Base-by-base conservation (phyloP, 2,329 filamentous ascomycete genomes). In the Sclerotinia borealis region DNA sequence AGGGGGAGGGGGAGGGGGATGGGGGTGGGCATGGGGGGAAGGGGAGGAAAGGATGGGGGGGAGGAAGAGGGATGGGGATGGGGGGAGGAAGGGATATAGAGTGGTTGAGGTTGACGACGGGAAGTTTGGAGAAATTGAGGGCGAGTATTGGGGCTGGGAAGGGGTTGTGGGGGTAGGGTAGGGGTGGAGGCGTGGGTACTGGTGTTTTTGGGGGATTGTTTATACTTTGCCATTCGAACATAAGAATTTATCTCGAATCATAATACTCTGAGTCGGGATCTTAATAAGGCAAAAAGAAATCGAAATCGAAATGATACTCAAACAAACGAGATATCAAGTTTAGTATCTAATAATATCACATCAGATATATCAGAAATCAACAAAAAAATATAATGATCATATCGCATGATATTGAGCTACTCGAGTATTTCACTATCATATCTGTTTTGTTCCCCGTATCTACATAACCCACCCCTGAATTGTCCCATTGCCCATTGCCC, bases 71-170 rank as follows among this genome's bases (percentile, higher is more conserved):
- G 17, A 19, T 22, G n/a, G 22, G 11, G 29, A 27, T 15, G 49
- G 22, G 11, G n/a, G 29, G 7, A 34, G 34, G 25, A 41, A 62
- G 31, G 50, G 36, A 31, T 3, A 7, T 11, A 0, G 61, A 56
- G 1, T 56, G 51, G 60, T 31, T 58, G 27, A 41, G 43, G 4
- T 59, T 58, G 52, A 59, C 51, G 3, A 17, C 17, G 15, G 34
- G 29, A 10, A 59, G 61, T 34, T 49, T 56, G 61, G 52, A 50
- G 3, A 63, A 58, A 11, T 34, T 56, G 52, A 39, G 52, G 45
- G 27, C 9, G 25, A 48, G 50, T 43, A 51, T 47, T 37, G 45
- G 39, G 13, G 4, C n/a, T 13, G 29, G 37, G 13, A 22, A 25
- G 25, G 51, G 51, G 11, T 19, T 43, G n/a, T 43, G 50, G 41